Evolutionary conservation across 495 filamentous ascomycete genomes (phyloP).

Genomic region (Hypoxylon subgilvum): DNA sequence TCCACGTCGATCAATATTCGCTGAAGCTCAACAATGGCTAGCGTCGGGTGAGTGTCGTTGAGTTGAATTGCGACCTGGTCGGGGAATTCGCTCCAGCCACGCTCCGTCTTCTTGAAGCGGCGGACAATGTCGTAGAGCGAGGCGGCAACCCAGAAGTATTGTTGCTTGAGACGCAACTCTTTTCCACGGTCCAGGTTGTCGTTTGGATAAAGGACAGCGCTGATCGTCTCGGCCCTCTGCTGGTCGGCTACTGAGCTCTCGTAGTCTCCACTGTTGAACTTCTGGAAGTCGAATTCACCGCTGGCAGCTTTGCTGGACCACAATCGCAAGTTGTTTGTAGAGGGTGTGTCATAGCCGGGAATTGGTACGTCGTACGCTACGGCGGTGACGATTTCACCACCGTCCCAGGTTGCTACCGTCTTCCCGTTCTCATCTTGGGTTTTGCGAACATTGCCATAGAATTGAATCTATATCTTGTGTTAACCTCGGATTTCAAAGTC

Average conservation of each 20-base stretch:
- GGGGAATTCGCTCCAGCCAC: slow-evolving; percentile 88
- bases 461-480: slow-evolving; percentile 69
- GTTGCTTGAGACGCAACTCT: slow-evolving; percentile 96
- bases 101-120: slow-evolving; percentile 94
- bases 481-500: slow-evolving; percentile 3
- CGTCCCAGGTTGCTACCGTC: slow-evolving; percentile 76
- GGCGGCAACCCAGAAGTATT: slow-evolving; percentile 99
- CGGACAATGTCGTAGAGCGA: slow-evolving; percentile 95
- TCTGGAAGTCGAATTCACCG: slow-evolving; percentile 98
- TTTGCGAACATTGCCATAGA: slow-evolving; percentile 84
- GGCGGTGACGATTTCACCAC: slow-evolving; percentile 89
- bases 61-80: slow-evolving; percentile 97
- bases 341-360: slow-evolving; percentile 85
- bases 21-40: slow-evolving; percentile 94
- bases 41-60: slow-evolving; percentile 96
- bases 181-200: slow-evolving; percentile 97
- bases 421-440: slow-evolving; percentile 76
- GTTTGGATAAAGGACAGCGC: slow-evolving; percentile 95
- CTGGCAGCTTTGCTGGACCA: slow-evolving; percentile 97
- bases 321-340: slow-evolving; percentile 92
- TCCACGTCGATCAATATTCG: slow-evolving; percentile 90
- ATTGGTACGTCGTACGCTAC: slow-evolving; percentile 96
- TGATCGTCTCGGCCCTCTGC: slow-evolving; percentile 95
- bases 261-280: slow-evolving; percentile 98
- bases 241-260: slow-evolving; percentile 96